phyloP scores from a whole-genome alignment of 179 eudicot species.

The Silene vulgaris region DNA sequence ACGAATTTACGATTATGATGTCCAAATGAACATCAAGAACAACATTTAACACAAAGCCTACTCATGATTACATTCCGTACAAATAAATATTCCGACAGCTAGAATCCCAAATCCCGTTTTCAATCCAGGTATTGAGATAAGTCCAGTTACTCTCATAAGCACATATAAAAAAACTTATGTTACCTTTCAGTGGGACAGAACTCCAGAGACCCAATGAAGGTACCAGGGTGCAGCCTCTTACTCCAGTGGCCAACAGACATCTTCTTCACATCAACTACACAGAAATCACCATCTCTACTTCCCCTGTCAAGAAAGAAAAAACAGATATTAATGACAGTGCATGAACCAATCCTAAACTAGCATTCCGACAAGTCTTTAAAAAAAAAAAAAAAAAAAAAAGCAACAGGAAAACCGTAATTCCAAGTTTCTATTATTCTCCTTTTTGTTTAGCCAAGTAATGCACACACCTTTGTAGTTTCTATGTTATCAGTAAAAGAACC shows the following conservation, averaged over 20 bases:
- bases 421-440: not conserved
- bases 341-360: not conserved
- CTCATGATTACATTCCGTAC: not conserved
- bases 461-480: not conserved
- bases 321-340: not conserved
- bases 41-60: not conserved
- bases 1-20: not conserved
- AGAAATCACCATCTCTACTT: conserved; percentile 92
- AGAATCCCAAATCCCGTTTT: not conserved
- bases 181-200: conserved; percentile 95
- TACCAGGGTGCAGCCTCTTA: conserved; percentile 85
- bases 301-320: conserved; percentile 41
- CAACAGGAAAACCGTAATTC: not conserved
- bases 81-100: not conserved
- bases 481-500: not conserved
- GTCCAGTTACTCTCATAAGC: not conserved
- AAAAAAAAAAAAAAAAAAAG: not conserved
- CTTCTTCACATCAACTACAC: conserved; percentile 74
- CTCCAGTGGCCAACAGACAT: conserved; percentile 84
- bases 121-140: not conserved
- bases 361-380: not conserved
- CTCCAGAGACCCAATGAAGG: conserved; percentile 58
- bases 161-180: not conserved
- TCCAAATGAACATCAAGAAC: not conserved
- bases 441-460: not conserved